Conservation (phyloP, 345 rosid genomes). For the Cardamine occulta region DNA sequence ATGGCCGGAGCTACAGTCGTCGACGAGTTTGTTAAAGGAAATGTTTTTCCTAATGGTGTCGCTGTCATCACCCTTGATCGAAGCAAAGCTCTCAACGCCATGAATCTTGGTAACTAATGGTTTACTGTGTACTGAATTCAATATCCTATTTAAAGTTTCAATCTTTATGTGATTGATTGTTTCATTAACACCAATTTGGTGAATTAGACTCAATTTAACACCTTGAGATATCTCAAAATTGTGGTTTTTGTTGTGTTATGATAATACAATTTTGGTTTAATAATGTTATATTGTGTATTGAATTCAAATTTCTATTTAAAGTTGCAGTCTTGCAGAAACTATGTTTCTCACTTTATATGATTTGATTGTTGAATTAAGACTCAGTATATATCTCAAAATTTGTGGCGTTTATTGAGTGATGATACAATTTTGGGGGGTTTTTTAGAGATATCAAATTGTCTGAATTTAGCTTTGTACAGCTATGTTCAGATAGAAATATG, state of each 20-base stretch:
- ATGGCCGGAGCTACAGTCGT: conserved; percentile 60
- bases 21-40: conserved; percentile 75
- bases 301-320: neutral
- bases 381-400: neutral
- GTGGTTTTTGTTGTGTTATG: neutral
- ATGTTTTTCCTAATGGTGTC: conserved; percentile 77
- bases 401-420: neutral
- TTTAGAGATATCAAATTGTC: neutral
- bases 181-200: neutral
- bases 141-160: neutral
- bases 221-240: neutral
- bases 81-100: conserved; percentile 95
- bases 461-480: neutral
- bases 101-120: conserved; percentile 64
- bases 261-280: too few species aligned
- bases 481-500: neutral
- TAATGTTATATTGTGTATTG: neutral
- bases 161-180: neutral
- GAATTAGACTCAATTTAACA: neutral
- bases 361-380: neutral
- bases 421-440: neutral
- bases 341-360: neutral
- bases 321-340: conserved; percentile 1
- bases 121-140: neutral
- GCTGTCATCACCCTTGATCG: conserved; percentile 94